These are phyloP conservation scores for Cyberlindnera saturnus DNA, from an alignment of 805 yeast species.

Conservation along the genomic window DNA sequence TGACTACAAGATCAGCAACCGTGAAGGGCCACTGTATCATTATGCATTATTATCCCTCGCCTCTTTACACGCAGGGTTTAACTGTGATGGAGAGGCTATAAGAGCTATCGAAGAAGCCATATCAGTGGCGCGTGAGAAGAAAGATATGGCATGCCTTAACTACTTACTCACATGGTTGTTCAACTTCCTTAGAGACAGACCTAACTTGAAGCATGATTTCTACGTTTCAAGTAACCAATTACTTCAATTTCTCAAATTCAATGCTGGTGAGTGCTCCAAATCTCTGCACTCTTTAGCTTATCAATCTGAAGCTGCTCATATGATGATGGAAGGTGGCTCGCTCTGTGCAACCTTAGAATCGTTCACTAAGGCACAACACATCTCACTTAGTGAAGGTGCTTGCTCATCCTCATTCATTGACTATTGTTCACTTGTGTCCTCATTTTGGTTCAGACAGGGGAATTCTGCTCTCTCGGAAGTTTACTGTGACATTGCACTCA, in stretches of 20 bases:
- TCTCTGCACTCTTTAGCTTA: slow-evolving; percentile 50
- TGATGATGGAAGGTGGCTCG: slow-evolving; percentile 45
- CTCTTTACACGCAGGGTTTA: slow-evolving; percentile 62
- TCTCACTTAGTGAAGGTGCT: slow-evolving; percentile 44
- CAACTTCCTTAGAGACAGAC: slow-evolving; percentile 62
- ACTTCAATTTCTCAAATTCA: slow-evolving; percentile 42
- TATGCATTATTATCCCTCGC: slow-evolving; percentile 73
- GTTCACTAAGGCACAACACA: slow-evolving; percentile 47
- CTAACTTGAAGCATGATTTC: slow-evolving; percentile 45
- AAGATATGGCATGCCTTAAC: slow-evolving; percentile 67
- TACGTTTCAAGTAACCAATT: slow-evolving; percentile 60
- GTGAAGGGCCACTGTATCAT: slow-evolving; percentile 61
- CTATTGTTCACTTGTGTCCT: slow-evolving; percentile 38
- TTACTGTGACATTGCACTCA: slow-evolving; percentile 42
- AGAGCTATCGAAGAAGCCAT: slow-evolving; percentile 84
- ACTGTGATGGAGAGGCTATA: slow-evolving; percentile 54
- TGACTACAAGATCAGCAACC: slow-evolving; percentile 72
- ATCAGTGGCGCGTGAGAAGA: slow-evolving; percentile 79
- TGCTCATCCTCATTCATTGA: slow-evolving; percentile 30
- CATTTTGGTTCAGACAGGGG: slow-evolving; percentile 51
- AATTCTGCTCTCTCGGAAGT: slow-evolving; percentile 38
- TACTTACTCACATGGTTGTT: slow-evolving; percentile 70
- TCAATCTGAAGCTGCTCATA: slow-evolving; percentile 55
- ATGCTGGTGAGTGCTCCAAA: slow-evolving; percentile 22
- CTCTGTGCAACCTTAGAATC: slow-evolving; percentile 46